Base-by-base conservation (phyloP, 2,329 filamentous ascomycete genomes). In the Colletotrichum tabaci region DNA sequence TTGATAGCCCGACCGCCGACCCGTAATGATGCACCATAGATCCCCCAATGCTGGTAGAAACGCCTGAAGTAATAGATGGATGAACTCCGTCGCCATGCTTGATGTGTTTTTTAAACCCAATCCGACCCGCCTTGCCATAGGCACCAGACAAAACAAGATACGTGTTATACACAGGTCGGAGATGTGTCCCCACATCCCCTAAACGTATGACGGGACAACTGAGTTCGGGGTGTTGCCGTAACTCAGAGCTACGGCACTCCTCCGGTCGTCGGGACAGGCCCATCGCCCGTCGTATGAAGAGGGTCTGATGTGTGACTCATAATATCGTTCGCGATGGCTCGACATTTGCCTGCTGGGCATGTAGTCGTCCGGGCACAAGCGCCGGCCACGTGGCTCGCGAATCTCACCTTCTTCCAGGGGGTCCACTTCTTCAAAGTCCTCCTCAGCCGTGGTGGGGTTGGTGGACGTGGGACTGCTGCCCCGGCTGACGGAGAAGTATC, bases 201-300 rank as follows among this genome's bases (percentile, higher is more conserved):
- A 77, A 38, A 80, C 79, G 77, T 80, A 80, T 77, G 79, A 74
- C 60, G 75, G 75, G 74, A 76, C 74, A 42, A 73, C 74, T 50
- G 76, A 71, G 69, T 76, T 74, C 15, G 74, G 68, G 60, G 52
- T 50, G 49, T 30, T 66, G 68, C 49, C 61, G 58, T 61, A 64
- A 40, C 35, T 69, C 57, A 23, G 56, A 30, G 40, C 67, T 38
- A 35, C 46, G 35, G 30, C 50, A 10, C 50, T 50, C 46, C 61
- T 47, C 47, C 52, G 60, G 42, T 61, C 64, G 26, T 46, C 47
- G 35, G 10, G 40, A 53, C 52, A 69, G 66, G 63, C 61, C 73
- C 64, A 66, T 52, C 60, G 44, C 56, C 49, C 58, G 26, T 58
- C 64, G 46, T 74, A 56, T 61, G 63, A 63, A 57, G 21, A 13